A percentile compares a stretch with the other conserved stretches of the same genome.
These are phyloP conservation scores for Murraya koenigii DNA, from an alignment of 345 rosid species.

Conservation along the genomic window DNA sequence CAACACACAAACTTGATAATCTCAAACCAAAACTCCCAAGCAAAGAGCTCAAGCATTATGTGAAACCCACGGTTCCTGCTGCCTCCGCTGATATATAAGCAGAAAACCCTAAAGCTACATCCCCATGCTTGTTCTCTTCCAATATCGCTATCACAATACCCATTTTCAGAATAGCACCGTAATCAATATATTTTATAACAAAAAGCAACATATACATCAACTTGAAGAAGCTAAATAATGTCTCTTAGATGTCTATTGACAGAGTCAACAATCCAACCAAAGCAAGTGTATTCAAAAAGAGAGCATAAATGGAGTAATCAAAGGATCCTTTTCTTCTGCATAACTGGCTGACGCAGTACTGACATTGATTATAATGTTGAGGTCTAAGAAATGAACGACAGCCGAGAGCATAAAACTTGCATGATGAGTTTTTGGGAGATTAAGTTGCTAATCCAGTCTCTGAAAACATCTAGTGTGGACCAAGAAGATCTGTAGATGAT, in stretches of 20 bases:
- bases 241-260: background rate
- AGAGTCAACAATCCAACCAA: background rate
- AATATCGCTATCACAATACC: slow-evolving; percentile 29
- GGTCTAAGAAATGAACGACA: slow-evolving; percentile 26
- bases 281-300: slow-evolving; percentile 10
- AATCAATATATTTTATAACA: slow-evolving; percentile 19
- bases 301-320: slow-evolving; percentile 40
- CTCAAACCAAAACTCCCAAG: slow-evolving; percentile 23
- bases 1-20: slow-evolving; percentile 6
- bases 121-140: slow-evolving; percentile 35
- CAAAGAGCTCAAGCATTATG: slow-evolving; percentile 9
- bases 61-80: slow-evolving; percentile 22
- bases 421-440: background rate
- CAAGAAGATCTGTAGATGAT: background rate
- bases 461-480: slow-evolving; percentile 11
- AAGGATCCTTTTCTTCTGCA: slow-evolving; percentile 23
- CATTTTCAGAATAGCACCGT: slow-evolving; percentile 41
- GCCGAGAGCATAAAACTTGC: background rate
- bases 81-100: slow-evolving; percentile 27
- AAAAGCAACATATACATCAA: background rate
- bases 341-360: slow-evolving; percentile 28
- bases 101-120: slow-evolving; percentile 20
- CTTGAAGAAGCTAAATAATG: background rate
- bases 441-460: background rate
- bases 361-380: slow-evolving; percentile 27